Evolutionary conservation across 2,329 filamentous ascomycete genomes (phyloP), one percentile per base, ranked within the genome.

Genomic region (Fusarium newnesense): DNA sequence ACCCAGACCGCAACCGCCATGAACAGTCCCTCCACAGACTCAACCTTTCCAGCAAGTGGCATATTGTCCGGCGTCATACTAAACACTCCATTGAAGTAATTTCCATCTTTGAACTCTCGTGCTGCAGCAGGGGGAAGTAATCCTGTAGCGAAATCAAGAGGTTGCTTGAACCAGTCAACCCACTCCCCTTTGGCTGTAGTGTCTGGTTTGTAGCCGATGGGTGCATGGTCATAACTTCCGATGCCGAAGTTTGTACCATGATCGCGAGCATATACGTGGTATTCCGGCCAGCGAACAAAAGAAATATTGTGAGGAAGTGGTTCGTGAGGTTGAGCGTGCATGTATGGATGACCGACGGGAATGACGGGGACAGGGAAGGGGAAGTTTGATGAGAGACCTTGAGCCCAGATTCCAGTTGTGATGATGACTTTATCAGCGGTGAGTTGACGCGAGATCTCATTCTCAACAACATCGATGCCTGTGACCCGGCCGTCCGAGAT

Each of bases 21-120:
- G 15, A 66, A 70, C 6, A 77, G 12, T 0, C 75, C 76, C 0
- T 56, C 24, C 0, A 75, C 28, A 1, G 72, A 75, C 2, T 18
- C 3, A 0, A 73, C 61, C 4, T 32, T 39, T 1, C 76, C 76
- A 18, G 69, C 73, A 1, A 77, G 47, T 0, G 76, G 76, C 76
- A 77, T 77, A 28, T 77, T 77, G 18, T 77, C 76, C 2, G 76
- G 76, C 0, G 76, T 77, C 74, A 77, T 77, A 1, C 76, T 77
- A 43, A 77, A 77, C 8, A 77, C 69, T 10, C 76, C 76, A 13
- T 77, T 77, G 36, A 77, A 77, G 9, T 50, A 40, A 2, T 56
- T 67, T 0, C 68, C 67, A 5, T 54, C 16, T 15, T 42, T 19
- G 12, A 77, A 76, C 10, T 75, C 61, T 9, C 43, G 42, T 1